phyloP scores from a whole-genome alignment of 345 rosid genomes.

The Populus tremula region DNA sequence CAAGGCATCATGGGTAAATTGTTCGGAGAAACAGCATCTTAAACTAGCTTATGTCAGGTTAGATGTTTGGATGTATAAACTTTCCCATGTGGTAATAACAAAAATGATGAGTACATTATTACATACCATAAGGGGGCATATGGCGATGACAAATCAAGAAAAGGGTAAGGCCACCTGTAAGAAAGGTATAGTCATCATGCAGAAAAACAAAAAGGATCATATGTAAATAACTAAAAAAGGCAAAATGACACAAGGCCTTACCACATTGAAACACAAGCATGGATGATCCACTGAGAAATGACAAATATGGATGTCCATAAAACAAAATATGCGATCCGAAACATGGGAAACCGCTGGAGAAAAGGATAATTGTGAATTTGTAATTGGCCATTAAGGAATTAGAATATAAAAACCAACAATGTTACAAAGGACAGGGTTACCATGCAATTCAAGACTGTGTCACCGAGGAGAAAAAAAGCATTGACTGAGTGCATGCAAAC shows the following conservation, averaged over 20 bases:
- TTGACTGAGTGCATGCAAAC: slow-evolving; percentile 79
- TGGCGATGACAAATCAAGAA: slow-evolving; percentile 69
- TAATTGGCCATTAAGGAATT: background rate
- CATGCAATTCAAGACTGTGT: slow-evolving; percentile 66
- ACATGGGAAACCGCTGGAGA: slow-evolving; percentile 75
- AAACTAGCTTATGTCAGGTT: background rate
- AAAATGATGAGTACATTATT: background rate
- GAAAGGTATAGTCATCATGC: slow-evolving; percentile 1
- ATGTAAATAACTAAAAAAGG: background rate
- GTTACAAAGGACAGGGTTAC: slow-evolving; percentile 35
- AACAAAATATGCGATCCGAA: slow-evolving; percentile 70
- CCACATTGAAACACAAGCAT: slow-evolving; percentile 75
- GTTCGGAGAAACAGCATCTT: background rate
- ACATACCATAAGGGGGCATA: slow-evolving; percentile 82
- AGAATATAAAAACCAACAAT: background rate
- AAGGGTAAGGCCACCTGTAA: slow-evolving; percentile 93
- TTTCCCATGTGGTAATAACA: background rate
- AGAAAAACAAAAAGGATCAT: slow-evolving; percentile 1
- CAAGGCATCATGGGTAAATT: no score
- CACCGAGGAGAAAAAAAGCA: slow-evolving; percentile 75
- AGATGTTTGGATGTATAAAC: background rate
- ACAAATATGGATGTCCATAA: slow-evolving; percentile 71
- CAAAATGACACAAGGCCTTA: slow-evolving; percentile 22
- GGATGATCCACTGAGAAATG: slow-evolving; percentile 86
- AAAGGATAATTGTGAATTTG: background rate